phyloP scores from a whole-genome alignment of 192 early-diverging fungal species.

The Phycomyces blakesleeanus region DNA sequence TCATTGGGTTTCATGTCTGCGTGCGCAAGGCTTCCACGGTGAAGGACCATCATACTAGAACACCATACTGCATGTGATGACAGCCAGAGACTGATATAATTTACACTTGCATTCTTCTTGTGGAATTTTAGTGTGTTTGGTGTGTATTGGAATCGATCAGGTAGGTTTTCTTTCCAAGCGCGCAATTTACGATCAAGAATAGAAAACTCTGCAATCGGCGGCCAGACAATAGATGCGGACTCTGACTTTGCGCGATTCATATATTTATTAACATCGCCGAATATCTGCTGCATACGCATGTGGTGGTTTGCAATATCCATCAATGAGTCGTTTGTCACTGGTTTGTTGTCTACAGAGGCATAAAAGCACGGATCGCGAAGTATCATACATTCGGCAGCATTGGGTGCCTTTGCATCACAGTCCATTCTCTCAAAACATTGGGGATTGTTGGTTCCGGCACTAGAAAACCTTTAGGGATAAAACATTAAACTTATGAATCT shows the following conservation, averaged over 20 bases:
- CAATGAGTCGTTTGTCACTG: slow-evolving; percentile 18
- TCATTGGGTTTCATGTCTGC: slow-evolving; percentile 7
- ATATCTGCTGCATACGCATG: slow-evolving; percentile 11
- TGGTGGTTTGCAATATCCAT: slow-evolving; percentile 19
- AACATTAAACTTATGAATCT: background rate
- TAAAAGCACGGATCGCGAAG: slow-evolving; percentile 15
- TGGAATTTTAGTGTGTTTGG: slow-evolving; percentile 1
- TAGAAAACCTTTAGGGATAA: slow-evolving; percentile 26
- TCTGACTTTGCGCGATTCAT: slow-evolving; percentile 18
- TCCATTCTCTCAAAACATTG: slow-evolving; percentile 45
- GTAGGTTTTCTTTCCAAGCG: slow-evolving; percentile 15
- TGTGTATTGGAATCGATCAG: slow-evolving; percentile 12
- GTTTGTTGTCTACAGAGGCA: slow-evolving; percentile 5
- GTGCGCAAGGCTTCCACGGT: slow-evolving; percentile 29
- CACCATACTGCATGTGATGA: slow-evolving; percentile 21
- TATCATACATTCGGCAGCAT: slow-evolving; percentile 16
- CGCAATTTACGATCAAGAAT: slow-evolving; percentile 10
- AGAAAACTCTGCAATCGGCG: slow-evolving; percentile 20
- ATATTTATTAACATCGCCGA: slow-evolving; percentile 31
- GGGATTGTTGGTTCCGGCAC: slow-evolving; percentile 39
- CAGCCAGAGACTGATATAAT: slow-evolving; percentile 25
- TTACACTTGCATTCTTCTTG: slow-evolving; percentile 13
- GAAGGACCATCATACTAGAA: slow-evolving; percentile 17
- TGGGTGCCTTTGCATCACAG: slow-evolving; percentile 30
- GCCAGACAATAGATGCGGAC: slow-evolving; percentile 14